Evolutionary conservation across 2,329 filamentous ascomycete species (phyloP), one percentile per base, ranked within the genome.

Genomic region (Neofusicoccum kwambonambiense): DNA sequence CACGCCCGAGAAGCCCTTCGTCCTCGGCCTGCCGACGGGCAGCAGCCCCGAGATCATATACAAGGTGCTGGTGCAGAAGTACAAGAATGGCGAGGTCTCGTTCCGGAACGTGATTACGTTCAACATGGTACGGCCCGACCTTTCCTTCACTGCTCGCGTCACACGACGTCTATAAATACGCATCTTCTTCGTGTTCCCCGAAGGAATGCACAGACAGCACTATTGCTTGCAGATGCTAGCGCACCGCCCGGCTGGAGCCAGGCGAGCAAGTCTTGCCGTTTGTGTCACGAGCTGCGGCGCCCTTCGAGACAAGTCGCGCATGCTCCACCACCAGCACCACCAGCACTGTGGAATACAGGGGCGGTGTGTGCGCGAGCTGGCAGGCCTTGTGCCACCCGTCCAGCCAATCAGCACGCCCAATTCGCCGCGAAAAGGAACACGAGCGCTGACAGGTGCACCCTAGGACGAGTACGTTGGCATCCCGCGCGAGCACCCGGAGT

Each of bases 71-170:
- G 91, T 95, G 56, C 79, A 86, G 71, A 85, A 85, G 73, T 87
- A 89, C 81, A 90, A 90, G 79, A 83, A 86, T 69, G 89, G 88
- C 72, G 79, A 91, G 74, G 88, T 96, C 72, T 94, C 91, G 1
- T 96, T 96, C 76, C 88, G 89, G 73, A 87, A 96, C 89, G 91
- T 96, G 72, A 86, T 95, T 74, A 96, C 92, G 31, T 96, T 96
- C 83, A 95, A 95, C 79, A 95, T 95, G 92, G 89, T 90, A 84
- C 65, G 80, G 69, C 50, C 22, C 27, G 11, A 22, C 35, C 19
- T 51, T 41, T 62, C 35, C 57, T 19, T 37, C 45, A 22, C 41
- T 22, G 37, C 34, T 41, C 17, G 31, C 52, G 37, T 42, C 52
- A 50, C 47, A 27, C 52, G 45, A 42, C 7, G 11, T 41, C 56